Evolutionary conservation across 2,329 filamentous ascomycete species (phyloP).

Genomic region (Alternaria sp.): DNA sequence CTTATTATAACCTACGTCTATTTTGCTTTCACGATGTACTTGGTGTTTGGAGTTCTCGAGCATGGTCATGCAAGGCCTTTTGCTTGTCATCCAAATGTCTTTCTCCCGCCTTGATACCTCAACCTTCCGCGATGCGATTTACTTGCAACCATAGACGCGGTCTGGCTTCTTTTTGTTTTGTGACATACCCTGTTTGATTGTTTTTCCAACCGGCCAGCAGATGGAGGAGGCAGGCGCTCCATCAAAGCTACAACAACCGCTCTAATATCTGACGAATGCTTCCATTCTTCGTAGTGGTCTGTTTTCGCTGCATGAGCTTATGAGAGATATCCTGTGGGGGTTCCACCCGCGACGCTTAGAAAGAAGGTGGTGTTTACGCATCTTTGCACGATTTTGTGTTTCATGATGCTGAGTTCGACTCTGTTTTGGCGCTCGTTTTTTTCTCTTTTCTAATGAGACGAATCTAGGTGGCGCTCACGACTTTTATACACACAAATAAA

Average conservation of each 20-base stretch:
- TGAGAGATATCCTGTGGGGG: slow-evolving; percentile 39
- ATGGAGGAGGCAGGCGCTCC: slow-evolving; percentile 54
- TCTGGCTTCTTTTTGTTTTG: slow-evolving; percentile 24
- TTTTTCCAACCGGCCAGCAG: slow-evolving; percentile 22
- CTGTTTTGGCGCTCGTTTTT: slow-evolving; percentile 3
- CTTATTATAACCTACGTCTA: slow-evolving; percentile 13
- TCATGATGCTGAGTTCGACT: slow-evolving; percentile 10
- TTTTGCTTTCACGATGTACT: slow-evolving; percentile 11
- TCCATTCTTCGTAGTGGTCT: slow-evolving; percentile 12
- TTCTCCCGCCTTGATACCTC: slow-evolving; percentile 30
- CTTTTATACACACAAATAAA: slow-evolving; percentile 2
- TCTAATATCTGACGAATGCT: slow-evolving; percentile 35
- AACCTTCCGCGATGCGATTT: slow-evolving; percentile 27
- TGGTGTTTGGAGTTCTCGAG: slow-evolving; percentile 27
- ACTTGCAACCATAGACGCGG: slow-evolving; percentile 40
- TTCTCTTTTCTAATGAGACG: neutral
- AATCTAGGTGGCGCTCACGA: slow-evolving; percentile 4
- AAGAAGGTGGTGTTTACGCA: slow-evolving; percentile 3
- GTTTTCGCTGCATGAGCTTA: slow-evolving; percentile 37
- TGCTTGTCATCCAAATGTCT: slow-evolving; percentile 19
- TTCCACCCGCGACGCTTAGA: slow-evolving; percentile 17
- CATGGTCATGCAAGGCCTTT: slow-evolving; percentile 13
- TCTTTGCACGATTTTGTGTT: slow-evolving; percentile 20
- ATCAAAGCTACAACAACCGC: slow-evolving; percentile 38
- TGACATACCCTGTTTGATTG: slow-evolving; percentile 27